Base-by-base conservation (phyloP, 2,329 filamentous ascomycete species). In the Colletotrichum musicola region DNA sequence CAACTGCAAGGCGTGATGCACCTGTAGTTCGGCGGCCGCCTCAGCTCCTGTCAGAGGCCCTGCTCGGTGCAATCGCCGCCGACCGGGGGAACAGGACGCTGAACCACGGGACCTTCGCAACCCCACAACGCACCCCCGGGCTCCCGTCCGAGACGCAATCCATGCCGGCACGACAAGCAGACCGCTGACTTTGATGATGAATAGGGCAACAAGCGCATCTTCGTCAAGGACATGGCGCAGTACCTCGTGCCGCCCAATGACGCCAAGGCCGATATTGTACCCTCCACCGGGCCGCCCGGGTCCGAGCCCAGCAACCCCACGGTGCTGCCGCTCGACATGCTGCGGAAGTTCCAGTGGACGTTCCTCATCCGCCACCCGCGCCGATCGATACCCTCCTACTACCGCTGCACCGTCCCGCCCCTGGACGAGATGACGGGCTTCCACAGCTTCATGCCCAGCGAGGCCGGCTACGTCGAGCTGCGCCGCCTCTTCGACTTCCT, bases 181-280 rank as follows among this genome's bases (percentile, higher is more conserved):
- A 16, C 6, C n/a, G 25, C 59, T 62, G 13, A 62, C 49, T 35
- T 38, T 1, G 30, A 35, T 35, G 9, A 6, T 20, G 5, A 6
- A 22, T 74, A 97, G 93, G 92, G 90, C 75, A 30, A 53, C 49
- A 97, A 97, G 84, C 93, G 95, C 74, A 84, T 97, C 75, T 98
- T 98, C 83, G 96, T 99, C 87, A 99, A 99, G 81, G 96, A 98
- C 80, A 99, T 98, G 83, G 91, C 93, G 64, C 92, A 98, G 81
- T 98, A 98, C 80, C 86, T 98, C 72, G 85, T 97, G 72, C 92
- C 94, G 5, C 93, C 93, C 4, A 84, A 92, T 71, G 85, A 86
- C 54, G 87, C 92, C 75, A 84, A 88, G 14, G 88, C 93, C 58
- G 85, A 84, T 56, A 89, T 96, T 69, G 94, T 93, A 10, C 92